Percentiles rank a stretch among this genome's conserved stretches.
These are phyloP conservation scores for Exophiala spinifera DNA, from an alignment of 2,329 filamentous ascomycete genomes.

Conservation along the genomic window DNA sequence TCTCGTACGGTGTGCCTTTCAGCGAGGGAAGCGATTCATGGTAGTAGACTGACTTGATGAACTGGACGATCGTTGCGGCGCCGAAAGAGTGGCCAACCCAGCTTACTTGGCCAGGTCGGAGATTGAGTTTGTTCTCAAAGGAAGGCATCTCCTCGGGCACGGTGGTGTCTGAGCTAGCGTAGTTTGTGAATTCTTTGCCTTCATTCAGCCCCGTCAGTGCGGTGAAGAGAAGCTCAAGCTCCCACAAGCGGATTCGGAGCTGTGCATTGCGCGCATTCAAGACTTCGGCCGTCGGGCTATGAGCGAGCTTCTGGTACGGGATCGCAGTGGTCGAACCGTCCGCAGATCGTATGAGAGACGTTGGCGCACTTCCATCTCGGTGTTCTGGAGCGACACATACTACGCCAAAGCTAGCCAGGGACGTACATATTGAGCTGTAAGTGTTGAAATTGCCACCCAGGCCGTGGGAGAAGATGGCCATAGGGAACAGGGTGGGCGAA, in stretches of 20 bases:
- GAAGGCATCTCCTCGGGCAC: constrained; percentile 1
- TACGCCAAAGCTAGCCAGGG: constrained; percentile 74
- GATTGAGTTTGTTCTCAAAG: constrained; percentile 61
- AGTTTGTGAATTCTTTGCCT: constrained; percentile 47
- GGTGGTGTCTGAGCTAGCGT: constrained; percentile 27
- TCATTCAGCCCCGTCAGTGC: constrained; percentile 65
- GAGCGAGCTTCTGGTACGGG: constrained; percentile 46
- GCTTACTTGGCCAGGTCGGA: constrained; percentile 69
- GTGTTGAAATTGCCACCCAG: constrained; percentile 77
- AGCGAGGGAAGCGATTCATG: constrained; percentile 35
- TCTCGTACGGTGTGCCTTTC: constrained; percentile 21
- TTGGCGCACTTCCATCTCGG: constrained; percentile 73
- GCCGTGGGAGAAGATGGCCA: constrained; percentile 82
- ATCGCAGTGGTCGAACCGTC: constrained; percentile 40
- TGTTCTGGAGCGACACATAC: constrained; percentile 81
- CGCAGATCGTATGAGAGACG: constrained; percentile 64
- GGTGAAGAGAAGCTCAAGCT: constrained; percentile 68
- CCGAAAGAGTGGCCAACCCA: constrained; percentile 83
- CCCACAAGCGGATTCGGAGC: constrained; percentile 73
- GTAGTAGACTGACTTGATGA: constrained; percentile 75
- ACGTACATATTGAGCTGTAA: constrained; percentile 79
- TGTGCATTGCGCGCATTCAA: constrained; percentile 68
- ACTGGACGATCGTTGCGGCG: constrained; percentile 68
- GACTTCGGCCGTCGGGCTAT: constrained; percentile 63
- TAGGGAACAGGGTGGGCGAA: constrained; percentile 64